Conservation (phyloP, 768 basidiomycete genomes). For the Saitozyma podzolica region DNA sequence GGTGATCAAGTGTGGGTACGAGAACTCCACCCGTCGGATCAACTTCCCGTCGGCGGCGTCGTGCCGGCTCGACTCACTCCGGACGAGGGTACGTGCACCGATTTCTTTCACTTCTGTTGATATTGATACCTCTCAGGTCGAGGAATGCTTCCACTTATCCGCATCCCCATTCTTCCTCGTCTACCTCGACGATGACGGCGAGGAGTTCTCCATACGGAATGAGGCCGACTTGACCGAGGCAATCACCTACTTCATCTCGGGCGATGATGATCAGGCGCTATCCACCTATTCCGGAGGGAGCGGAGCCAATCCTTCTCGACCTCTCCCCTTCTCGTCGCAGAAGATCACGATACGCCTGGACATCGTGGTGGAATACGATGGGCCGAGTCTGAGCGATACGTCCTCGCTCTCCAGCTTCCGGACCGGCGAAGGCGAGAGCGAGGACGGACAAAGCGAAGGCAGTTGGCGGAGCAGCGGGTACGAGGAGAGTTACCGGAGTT, state of each 20-base stretch:
- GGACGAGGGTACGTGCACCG: conserved; percentile 63
- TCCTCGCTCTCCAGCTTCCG: conserved; percentile 70
- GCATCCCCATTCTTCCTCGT: conserved; percentile 69
- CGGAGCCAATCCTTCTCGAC: conserved; percentile 51
- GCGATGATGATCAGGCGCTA: conserved; percentile 61
- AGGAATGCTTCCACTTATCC: conserved; percentile 76
- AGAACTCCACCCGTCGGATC: conserved; percentile 71
- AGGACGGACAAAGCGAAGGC: conserved; percentile 50
- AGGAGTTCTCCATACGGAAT: conserved; percentile 61
- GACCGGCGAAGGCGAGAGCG: conserved; percentile 56
- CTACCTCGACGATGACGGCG: conserved; percentile 84
- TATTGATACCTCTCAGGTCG: conserved; percentile 60
- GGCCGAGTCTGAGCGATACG: conserved; percentile 85
- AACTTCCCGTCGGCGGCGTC: conserved; percentile 75
- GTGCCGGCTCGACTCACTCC: conserved; percentile 73
- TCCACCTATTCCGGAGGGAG: conserved; percentile 69
- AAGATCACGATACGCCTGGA: conserved; percentile 77
- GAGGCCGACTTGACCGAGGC: conserved; percentile 82
- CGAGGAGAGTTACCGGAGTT: not conserved
- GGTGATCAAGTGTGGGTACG: conserved; percentile 79
- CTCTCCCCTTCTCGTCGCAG: conserved; percentile 54
- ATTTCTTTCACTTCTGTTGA: not conserved
- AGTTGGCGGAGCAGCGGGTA: conserved; percentile 26
- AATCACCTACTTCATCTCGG: conserved; percentile 78
- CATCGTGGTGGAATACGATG: conserved; percentile 84